Percentiles rank a stretch among this genome's conserved stretches.
Conservation (phyloP, 148 eudicot species). For the Rheum nobile region DNA sequence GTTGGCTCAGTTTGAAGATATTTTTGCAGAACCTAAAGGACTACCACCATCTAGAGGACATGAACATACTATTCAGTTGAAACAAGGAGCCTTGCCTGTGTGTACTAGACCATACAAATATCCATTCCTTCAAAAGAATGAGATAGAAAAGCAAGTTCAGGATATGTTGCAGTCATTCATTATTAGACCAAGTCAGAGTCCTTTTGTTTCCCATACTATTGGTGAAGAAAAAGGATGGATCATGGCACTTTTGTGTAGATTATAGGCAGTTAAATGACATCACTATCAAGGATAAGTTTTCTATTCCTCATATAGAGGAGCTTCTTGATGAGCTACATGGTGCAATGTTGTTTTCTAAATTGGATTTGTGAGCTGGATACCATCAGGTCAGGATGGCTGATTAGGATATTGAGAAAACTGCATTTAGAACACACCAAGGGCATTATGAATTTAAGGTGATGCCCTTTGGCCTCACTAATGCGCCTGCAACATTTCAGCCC, state of each 20-base stretch:
- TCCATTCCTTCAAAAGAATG: background rate
- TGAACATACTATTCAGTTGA: background rate
- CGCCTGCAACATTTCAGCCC: background rate
- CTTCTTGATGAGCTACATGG: background rate
- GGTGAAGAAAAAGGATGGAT: background rate
- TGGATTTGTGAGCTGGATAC: background rate
- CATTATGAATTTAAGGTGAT: constrained; percentile 1
- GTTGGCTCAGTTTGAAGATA: background rate
- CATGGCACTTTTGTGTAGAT: background rate
- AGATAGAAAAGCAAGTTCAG: background rate
- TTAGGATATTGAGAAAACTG: background rate
- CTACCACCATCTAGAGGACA: background rate
- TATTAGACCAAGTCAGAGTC: background rate
- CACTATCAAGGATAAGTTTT: background rate
- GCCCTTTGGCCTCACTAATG: background rate
- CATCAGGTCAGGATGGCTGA: background rate
- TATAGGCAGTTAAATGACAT: background rate
- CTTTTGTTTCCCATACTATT: background rate
- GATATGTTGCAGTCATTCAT: background rate
- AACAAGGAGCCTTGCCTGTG: background rate
- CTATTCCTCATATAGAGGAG: background rate
- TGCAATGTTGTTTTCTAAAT: background rate
- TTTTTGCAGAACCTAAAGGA: background rate
- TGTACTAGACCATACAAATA: background rate
- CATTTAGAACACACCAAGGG: background rate